phyloP scores from a whole-genome alignment of 805 yeast species.

The Osmozyma mogii region DNA sequence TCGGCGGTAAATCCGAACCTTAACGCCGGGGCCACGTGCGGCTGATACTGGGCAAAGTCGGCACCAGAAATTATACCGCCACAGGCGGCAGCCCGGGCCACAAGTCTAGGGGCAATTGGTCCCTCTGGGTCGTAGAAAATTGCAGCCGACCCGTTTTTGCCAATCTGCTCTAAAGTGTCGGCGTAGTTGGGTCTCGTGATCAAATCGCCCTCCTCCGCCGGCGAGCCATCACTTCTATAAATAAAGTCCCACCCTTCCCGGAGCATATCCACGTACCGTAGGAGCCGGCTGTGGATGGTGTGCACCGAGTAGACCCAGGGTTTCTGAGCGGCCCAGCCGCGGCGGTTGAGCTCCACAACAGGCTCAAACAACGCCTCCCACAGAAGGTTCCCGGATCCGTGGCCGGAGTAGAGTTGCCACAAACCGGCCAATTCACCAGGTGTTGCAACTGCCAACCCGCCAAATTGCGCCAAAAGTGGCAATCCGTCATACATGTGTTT shows the following conservation, averaged over 20 bases:
- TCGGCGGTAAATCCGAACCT: constrained; percentile 12
- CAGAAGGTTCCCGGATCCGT: constrained; percentile 61
- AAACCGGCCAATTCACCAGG: constrained; percentile 92
- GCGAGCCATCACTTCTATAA: constrained; percentile 20
- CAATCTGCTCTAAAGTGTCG: constrained; percentile 57
- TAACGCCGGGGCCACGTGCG: constrained; percentile 32
- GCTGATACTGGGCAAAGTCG: constrained; percentile 64
- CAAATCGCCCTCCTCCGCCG: constrained; percentile 48
- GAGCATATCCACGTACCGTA: constrained; percentile 20
- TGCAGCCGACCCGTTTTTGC: constrained; percentile 67
- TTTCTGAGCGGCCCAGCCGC: constrained; percentile 36
- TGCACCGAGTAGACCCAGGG: constrained; percentile 31
- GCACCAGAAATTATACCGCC: constrained; percentile 62
- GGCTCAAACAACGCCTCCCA: constrained; percentile 77
- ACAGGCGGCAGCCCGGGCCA: constrained; percentile 35
- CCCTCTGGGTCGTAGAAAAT: constrained; percentile 82
- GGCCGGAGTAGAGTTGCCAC: constrained; percentile 48
- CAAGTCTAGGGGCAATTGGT: constrained; percentile 57
- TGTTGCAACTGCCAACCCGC: constrained; percentile 82
- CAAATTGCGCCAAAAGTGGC: constrained; percentile 49
- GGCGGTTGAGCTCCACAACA: constrained; percentile 53
- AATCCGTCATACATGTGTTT: constrained; percentile 55
- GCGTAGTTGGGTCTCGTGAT: constrained; percentile 58
- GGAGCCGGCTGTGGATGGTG: constrained; percentile 13
- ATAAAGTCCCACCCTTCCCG: constrained; percentile 51